Evolutionary conservation across 78 protist genomes (phyloP).

Genomic region (Speleostelium caveatum): DNA sequence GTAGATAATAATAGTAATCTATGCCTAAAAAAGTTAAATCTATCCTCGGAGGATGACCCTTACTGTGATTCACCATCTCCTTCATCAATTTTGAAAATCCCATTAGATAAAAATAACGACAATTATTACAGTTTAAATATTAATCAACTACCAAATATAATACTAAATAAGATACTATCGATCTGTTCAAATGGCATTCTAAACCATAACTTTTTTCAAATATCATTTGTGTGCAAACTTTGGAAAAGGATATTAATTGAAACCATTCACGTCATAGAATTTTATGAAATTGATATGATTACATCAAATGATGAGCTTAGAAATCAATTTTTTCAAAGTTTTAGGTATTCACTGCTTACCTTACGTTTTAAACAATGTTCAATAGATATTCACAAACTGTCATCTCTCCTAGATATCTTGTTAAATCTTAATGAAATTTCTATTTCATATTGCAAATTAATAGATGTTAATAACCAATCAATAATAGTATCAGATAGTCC

Average conservation of each 20-base stretch:
- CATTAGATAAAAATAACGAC: no score
- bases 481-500: no score
- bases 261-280: conserved; percentile 8
- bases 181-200: conserved; percentile 17
- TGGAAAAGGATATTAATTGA: conserved; percentile 17
- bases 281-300: conserved; percentile 10
- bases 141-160: conserved; percentile 56
- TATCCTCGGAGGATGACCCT: no score
- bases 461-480: no score
- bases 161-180: conserved; percentile 34
- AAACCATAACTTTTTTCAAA: conserved; percentile 24
- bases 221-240: conserved; percentile 12
- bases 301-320: not conserved
- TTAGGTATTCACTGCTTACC: not conserved
- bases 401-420: not conserved
- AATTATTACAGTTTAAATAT: not conserved
- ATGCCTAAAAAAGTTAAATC: no score
- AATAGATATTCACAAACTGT: not conserved
- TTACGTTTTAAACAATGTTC: conserved; percentile 34
- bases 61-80: no score
- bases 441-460: conserved; percentile 35
- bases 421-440: conserved; percentile 11
- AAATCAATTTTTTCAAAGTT: conserved; percentile 7
- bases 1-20: no score
- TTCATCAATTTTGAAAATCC: no score